Evolutionary conservation across 148 eudicot species (phyloP), one percentile per base, ranked within the genome.

Genomic region (Arbutus unedo): DNA sequence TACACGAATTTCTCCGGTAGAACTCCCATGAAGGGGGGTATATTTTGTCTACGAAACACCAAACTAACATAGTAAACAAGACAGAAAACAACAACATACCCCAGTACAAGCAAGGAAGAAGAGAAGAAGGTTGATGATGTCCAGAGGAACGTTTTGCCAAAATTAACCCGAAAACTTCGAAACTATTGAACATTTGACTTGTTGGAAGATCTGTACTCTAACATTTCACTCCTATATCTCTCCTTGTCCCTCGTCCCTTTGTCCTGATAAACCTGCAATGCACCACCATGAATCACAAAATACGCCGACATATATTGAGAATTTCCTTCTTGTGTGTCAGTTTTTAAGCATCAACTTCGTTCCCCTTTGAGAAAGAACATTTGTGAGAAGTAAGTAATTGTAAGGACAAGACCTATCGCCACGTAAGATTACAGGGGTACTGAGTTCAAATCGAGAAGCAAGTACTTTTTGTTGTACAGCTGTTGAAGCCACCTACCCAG

Each of bases 261-360:
- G 44, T 88, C 93, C 82, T 87, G 90, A 84, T 88, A 91, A 54
- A 89, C 93, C 97, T 93, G 91, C 83, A 89, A 72, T 23, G 59
- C 75, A 64, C n/a, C 38, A 81, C 23, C 73, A 43, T 4, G 57
- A 64, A 76, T 45, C 67, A 47, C 31, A 64, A 49, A 56, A 86
- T 25, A 31, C 38, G 53, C 38, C 43, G 11, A 41, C 6, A 62
- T 62, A 59, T 13, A 44, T 49, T 7, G 81, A 66, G 51, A 56
- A 45, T 4, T 53, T 15, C 70, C 5, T 5, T 41, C 47, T 44
- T 21, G 59, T 18, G 25, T 4, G 19, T 68, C 3, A 4, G 44
- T 68, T 38, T 45, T 41, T 70, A 38, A 70, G 48, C 49, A 41
- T 43, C 74, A 73, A 18, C 76, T 16, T 73, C 21, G n/a, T 45